Percentiles rank a stretch among this genome's conserved stretches.
Evolutionary conservation across 345 rosid genomes (phyloP).

Genomic region (Tarenaya hassleriana): DNA sequence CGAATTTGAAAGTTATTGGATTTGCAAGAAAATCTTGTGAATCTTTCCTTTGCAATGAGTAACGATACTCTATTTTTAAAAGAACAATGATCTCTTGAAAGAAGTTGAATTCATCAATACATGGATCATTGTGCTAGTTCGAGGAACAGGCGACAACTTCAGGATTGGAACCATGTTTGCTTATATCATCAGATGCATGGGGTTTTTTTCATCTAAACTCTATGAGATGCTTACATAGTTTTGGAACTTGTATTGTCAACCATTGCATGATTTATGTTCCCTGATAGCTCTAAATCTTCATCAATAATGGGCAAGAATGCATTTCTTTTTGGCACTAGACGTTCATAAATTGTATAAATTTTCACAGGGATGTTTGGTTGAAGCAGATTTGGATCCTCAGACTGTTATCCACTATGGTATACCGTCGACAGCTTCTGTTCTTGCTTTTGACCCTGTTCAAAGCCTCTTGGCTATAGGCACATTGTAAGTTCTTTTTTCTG

Average conservation of each 20-base stretch:
- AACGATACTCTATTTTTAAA: too few relatives aligned
- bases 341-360: constrained; percentile 17
- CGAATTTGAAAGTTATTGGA: not conserved
- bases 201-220: not conserved
- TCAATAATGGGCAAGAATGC: not conserved
- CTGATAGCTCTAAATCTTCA: not conserved
- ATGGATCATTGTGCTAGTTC: constrained; percentile 11
- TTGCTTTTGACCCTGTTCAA: constrained; percentile 74
- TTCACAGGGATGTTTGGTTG: constrained; percentile 28
- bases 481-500: constrained; percentile 41
- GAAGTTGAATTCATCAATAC: too few relatives aligned
- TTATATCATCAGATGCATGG: constrained; percentile 6
- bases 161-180: constrained; percentile 9
- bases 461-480: constrained; percentile 76
- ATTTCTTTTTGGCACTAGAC: constrained; percentile 4
- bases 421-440: constrained; percentile 72
- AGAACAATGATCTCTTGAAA: not conserved
- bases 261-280: not conserved
- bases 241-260: not conserved
- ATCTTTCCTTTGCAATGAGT: too few relatives aligned
- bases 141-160: not conserved
- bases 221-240: not conserved
- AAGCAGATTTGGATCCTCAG: constrained; percentile 48
- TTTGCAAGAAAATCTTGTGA: constrained; percentile 2
- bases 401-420: constrained; percentile 62